These are phyloP conservation scores for Cryptosporidium bovis DNA, from an alignment of 169 alveolate species.

Conservation along the genomic window DNA sequence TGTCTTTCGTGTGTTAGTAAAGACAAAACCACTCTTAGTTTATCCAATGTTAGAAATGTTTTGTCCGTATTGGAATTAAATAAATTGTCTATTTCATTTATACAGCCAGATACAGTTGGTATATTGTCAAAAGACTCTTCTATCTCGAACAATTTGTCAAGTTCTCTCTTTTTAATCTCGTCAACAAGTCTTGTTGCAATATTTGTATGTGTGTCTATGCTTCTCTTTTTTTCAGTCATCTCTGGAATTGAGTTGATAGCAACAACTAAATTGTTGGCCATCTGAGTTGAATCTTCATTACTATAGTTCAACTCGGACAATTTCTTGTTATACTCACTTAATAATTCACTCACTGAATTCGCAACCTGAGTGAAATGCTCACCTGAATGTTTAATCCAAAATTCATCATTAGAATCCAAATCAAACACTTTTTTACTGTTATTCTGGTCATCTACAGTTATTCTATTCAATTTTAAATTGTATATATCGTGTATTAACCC, in stretches of 20 bases:
- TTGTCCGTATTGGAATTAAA: constrained; percentile 39
- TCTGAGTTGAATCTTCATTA: constrained; percentile 64
- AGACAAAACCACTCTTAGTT: constrained; percentile 30
- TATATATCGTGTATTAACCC: constrained; percentile 86
- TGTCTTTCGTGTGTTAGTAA: constrained; percentile 59
- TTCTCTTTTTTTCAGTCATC: constrained; percentile 86
- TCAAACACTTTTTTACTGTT: constrained; percentile 67
- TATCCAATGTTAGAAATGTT: constrained; percentile 26
- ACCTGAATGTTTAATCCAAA: constrained; percentile 77
- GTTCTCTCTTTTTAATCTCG: constrained; percentile 82
- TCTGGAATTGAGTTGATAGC: constrained; percentile 88
- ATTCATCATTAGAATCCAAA: constrained; percentile 74
- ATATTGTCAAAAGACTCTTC: constrained; percentile 66
- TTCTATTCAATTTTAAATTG: constrained; percentile 83
- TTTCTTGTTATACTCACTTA: constrained; percentile 75
- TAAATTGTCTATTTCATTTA: constrained; percentile 17
- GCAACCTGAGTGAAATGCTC: constrained; percentile 79
- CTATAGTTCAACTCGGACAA: constrained; percentile 43
- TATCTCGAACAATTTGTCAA: constrained; percentile 78
- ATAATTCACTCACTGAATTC: constrained; percentile 76
- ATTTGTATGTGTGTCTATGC: constrained; percentile 87
- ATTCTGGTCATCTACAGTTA: constrained; percentile 65
- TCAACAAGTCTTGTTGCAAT: constrained; percentile 85
- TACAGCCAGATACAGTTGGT: constrained; percentile 70
- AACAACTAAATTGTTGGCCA: constrained; percentile 58